Evolutionary conservation across 1,284 basidiomycete species (phyloP).

Genomic region (Sparassis latifolia): DNA sequence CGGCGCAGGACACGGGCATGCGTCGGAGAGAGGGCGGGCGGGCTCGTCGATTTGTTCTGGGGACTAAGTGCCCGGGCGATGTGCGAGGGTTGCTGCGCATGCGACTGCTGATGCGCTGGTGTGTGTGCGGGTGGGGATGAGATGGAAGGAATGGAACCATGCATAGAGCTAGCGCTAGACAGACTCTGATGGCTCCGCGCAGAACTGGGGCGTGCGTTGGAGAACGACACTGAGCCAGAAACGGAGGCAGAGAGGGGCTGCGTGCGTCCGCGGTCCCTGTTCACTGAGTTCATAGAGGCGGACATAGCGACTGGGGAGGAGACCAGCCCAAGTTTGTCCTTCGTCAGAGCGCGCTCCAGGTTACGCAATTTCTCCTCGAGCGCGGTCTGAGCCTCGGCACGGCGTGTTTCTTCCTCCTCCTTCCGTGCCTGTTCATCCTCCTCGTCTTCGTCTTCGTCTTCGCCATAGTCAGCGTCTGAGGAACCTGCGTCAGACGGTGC

Average conservation of each 20-base stretch:
- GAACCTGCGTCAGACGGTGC: conserved; percentile 37
- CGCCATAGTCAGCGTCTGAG: conserved; percentile 10
- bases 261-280: conserved; percentile 40
- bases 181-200: conserved; percentile 43
- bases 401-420: conserved; percentile 60
- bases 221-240: conserved; percentile 7
- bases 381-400: conserved; percentile 59
- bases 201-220: conserved; percentile 8
- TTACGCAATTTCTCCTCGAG: conserved; percentile 59
- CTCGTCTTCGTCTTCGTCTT: conserved; percentile 26
- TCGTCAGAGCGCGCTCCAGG: conserved; percentile 64
- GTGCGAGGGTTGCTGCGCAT: conserved; percentile 27
- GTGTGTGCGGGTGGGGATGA: conserved; percentile 50
- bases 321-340: conserved; percentile 64
- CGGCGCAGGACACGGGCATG: conserved; percentile 26
- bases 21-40: conserved; percentile 46
- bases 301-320: conserved; percentile 31
- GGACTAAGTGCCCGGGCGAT: conserved; percentile 45
- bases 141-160: conserved; percentile 71
- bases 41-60: conserved; percentile 51
- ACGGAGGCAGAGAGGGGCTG: conserved; percentile 25
- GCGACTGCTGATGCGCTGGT: conserved; percentile 7
- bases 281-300: conserved; percentile 6
- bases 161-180: conserved; percentile 64
- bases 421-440: conserved; percentile 49